Percentiles rank a stretch among this genome's conserved stretches.
Conservation (phyloP, 768 basidiomycete species). For the Gloeostereum incarnatum region DNA sequence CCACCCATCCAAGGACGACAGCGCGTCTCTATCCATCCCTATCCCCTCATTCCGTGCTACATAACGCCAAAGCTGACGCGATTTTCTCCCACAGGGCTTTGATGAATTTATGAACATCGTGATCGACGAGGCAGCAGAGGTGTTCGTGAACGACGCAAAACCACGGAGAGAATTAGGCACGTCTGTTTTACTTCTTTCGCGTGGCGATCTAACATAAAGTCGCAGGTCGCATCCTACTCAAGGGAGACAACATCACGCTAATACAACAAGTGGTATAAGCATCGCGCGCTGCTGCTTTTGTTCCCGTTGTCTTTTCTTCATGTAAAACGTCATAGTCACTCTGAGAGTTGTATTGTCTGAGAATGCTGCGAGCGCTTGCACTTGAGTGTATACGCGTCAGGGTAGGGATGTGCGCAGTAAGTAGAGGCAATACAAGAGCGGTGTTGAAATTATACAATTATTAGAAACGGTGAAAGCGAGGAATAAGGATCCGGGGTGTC, state of each 20-base stretch:
- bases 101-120: conserved; percentile 99
- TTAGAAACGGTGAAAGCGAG: too few species aligned
- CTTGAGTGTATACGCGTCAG: too few species aligned
- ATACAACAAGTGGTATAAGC: conserved; percentile 60
- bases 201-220: conserved; percentile 1
- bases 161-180: conserved; percentile 77
- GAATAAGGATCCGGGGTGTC: too few species aligned
- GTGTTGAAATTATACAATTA: too few species aligned
- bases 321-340: too few species aligned
- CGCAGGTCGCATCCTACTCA: conserved; percentile 87
- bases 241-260: conserved; percentile 98
- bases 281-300: neutral
- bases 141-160: conserved; percentile 85
- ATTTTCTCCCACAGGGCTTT: conserved; percentile 62
- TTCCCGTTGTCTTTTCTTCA: neutral
- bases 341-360: too few species aligned
- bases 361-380: too few species aligned
- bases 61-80: conserved; percentile 13
- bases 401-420: too few species aligned
- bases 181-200: conserved; percentile 15
- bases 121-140: conserved; percentile 87
- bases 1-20: conserved; percentile 23
- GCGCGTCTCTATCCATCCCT: conserved; percentile 6
- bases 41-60: conserved; percentile 4
- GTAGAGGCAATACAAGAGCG: too few species aligned